These are phyloP conservation scores for Blastocystis sp. DNA, from an alignment of 352 stramenopile genomes.

Conservation along the genomic window DNA sequence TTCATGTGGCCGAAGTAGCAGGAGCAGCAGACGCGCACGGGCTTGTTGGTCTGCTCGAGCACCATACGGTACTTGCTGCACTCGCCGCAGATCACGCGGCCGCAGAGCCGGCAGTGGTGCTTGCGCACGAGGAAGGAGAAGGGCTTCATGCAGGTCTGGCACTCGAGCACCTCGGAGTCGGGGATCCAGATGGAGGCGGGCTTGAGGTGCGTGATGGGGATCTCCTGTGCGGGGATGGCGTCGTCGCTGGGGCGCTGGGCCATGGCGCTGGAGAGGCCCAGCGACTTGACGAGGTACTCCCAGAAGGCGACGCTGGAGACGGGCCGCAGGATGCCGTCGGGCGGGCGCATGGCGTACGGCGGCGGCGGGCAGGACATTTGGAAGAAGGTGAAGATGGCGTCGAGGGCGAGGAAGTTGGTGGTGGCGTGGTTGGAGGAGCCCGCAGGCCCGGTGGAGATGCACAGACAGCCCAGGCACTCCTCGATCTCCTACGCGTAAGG, in stretches of 20 bases:
- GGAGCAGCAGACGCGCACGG: constrained; percentile 82
- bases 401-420: constrained; percentile 45
- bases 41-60: constrained; percentile 80
- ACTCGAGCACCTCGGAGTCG: constrained; percentile 75
- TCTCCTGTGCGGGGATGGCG: not conserved
- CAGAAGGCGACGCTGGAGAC: constrained; percentile 38
- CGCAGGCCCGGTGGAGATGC: constrained; percentile 35
- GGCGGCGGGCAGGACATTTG: constrained; percentile 36
- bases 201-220: constrained; percentile 57
- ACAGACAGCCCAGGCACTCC: constrained; percentile 57
- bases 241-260: constrained; percentile 3
- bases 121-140: constrained; percentile 84
- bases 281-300: constrained; percentile 53
- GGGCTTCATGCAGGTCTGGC: constrained; percentile 83
- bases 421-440: constrained; percentile 41
- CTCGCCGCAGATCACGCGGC: constrained; percentile 82
- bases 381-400: constrained; percentile 67
- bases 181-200: constrained; percentile 55
- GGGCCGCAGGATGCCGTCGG: not conserved
- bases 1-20: constrained; percentile 81
- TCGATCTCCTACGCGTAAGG: constrained; percentile 47
- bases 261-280: not conserved
- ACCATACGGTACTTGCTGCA: constrained; percentile 82
- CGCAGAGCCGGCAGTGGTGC: constrained; percentile 84
- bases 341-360: not conserved